Base-by-base conservation (phyloP, 441 rosid genomes). In the Gossypium aridum region DNA sequence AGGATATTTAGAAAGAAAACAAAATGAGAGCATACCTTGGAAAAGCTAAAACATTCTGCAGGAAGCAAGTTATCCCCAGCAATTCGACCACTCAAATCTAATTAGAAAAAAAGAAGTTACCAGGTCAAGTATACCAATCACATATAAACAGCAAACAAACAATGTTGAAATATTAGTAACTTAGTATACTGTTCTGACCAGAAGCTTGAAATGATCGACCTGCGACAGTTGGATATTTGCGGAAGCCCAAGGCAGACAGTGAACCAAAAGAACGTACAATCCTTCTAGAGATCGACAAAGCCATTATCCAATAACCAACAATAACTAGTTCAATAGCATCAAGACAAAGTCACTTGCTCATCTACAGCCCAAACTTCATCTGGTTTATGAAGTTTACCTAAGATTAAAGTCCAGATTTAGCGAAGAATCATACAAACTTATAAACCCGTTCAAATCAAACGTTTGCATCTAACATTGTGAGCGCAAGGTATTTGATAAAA, bases 281-380 rank as follows among this genome's bases (percentile, higher is more conserved):
- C 79, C 85, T 82, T 79, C 80, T 79, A 2, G 90, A 87, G 60
- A 86, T 65, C 1, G 87, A 80, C 56, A 84, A 76, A 61, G 92
- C 93, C 97, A 89, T 90, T n/a, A 19, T 68, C 67, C 47, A 49
- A 31, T 22, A 6, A 49, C 64, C 25, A 12, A 13, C 2, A 34
- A 64, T 8, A 19, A 74, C 61, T 64, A 28, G 17, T 20, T 34
- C 49, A 68, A 31, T 53, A 51, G 53, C 71, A 31, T 51, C 54
- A 71, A 34, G 51, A 56, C 22, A 39, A 23, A 68, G 60, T 49
- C 60, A 51, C 63, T 7, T 28, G 25, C 19, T 60, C 57, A 72
- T 60, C 75, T 23, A 16, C 20, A 56, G 6, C 19, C 13, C 19
- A 20, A 71, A 28, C 14, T 56, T 70, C 51, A 70, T 22, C 14